Evolutionary conservation across 768 basidiomycete species (phyloP).

Genomic region (Holtermanniella nyarrowii): DNA sequence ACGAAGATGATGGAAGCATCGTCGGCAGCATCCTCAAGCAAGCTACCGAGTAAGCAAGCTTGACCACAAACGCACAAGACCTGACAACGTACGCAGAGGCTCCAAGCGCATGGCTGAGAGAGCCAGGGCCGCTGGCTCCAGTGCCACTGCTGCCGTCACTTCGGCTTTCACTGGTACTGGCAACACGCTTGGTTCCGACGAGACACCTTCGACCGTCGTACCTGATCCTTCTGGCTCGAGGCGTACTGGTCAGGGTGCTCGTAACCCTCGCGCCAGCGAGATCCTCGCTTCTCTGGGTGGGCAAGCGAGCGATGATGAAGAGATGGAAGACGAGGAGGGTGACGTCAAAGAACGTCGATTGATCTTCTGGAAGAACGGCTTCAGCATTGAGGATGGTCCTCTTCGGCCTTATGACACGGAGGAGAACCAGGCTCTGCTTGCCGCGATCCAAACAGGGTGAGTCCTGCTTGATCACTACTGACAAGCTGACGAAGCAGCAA

Average conservation of each 20-base stretch:
- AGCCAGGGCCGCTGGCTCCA: constrained; percentile 9
- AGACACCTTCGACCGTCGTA: constrained; percentile 64
- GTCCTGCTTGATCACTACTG: constrained; percentile 10
- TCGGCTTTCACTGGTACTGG: constrained; percentile 59
- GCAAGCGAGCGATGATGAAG: constrained; percentile 19
- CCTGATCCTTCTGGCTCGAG: constrained; percentile 55
- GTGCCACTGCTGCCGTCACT: constrained; percentile 19
- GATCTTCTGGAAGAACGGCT: constrained; percentile 89
- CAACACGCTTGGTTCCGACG: constrained; percentile 78
- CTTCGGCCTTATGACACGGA: constrained; percentile 77
- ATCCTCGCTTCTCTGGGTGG: not conserved
- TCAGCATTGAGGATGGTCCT: constrained; percentile 79
- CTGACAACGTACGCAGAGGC: not conserved
- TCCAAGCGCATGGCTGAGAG: constrained; percentile 39
- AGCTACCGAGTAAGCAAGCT: constrained; percentile 59
- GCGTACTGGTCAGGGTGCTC: not conserved
- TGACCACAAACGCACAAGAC: not conserved
- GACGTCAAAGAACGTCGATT: constrained; percentile 60
- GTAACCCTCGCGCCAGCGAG: constrained; percentile 1
- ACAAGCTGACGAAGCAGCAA: constrained; percentile 44
- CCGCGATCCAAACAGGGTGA: constrained; percentile 70
- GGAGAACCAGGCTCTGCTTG: constrained; percentile 55
- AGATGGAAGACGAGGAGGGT: constrained; percentile 42
- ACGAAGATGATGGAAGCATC: constrained; percentile 44
- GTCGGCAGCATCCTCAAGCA: constrained; percentile 58